Conservation (phyloP, 495 filamentous ascomycete genomes). For the Xylaria venustula region DNA sequence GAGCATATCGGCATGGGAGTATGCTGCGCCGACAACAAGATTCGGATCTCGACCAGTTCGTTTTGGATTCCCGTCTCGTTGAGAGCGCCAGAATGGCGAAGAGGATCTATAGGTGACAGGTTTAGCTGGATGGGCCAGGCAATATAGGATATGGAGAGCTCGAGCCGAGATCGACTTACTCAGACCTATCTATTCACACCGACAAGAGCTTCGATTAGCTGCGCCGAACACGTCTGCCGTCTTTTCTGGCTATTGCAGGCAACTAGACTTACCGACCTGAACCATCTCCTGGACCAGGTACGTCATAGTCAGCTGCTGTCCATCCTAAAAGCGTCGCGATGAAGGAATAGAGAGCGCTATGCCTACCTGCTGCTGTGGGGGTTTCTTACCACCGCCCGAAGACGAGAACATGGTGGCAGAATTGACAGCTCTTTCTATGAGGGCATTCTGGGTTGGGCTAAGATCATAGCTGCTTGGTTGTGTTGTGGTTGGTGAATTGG, state of each 20-base stretch:
- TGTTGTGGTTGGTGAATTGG: background rate
- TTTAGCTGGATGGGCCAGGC: background rate
- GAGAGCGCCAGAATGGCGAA: conserved; percentile 88
- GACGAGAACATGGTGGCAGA: conserved; percentile 52
- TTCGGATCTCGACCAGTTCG: conserved; percentile 62
- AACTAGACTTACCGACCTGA: conserved; percentile 79
- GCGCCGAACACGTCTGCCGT: background rate
- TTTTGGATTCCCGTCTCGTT: conserved; percentile 47
- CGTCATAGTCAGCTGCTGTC: conserved; percentile 31
- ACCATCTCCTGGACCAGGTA: conserved; percentile 82
- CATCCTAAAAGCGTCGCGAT: background rate
- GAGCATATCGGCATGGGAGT: conserved; percentile 92
- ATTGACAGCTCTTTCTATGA: conserved; percentile 15
- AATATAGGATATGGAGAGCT: background rate
- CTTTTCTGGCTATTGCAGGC: background rate
- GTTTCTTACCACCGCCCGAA: conserved; percentile 63
- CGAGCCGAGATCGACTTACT: conserved; percentile 46
- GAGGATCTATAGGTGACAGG: conserved; percentile 55
- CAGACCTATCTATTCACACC: conserved; percentile 53
- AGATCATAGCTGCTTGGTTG: conserved; percentile 5
- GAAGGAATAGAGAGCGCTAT: background rate
- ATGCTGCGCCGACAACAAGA: conserved; percentile 90
- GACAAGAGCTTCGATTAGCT: background rate
- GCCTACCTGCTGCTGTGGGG: conserved; percentile 70
- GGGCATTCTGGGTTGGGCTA: conserved; percentile 22